phyloP scores from a whole-genome alignment of 768 basidiomycete genomes.

The Tricholoma saponaceum region DNA sequence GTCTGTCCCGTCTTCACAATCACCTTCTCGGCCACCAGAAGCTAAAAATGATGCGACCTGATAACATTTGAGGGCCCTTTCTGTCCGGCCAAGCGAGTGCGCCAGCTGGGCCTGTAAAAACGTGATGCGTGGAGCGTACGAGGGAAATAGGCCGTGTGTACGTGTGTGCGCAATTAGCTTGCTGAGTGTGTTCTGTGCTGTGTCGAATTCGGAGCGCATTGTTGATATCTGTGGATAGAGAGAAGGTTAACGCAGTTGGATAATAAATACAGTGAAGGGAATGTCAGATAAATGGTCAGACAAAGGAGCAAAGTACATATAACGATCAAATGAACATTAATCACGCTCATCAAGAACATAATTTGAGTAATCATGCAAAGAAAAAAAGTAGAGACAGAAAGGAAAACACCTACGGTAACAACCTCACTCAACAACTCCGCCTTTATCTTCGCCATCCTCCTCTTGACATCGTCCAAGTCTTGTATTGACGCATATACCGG shows the following conservation, averaged over 20 bases:
- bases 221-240: conserved; percentile 51
- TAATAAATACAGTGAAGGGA: not conserved
- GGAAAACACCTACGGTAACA: conserved; percentile 43
- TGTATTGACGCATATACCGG: conserved; percentile 49
- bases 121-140: conserved; percentile 59
- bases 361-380: not conserved
- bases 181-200: conserved; percentile 50
- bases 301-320: not conserved
- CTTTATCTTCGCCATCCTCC: conserved; percentile 54
- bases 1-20: conserved; percentile 18
- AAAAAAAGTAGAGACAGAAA: not conserved
- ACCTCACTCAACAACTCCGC: conserved; percentile 73
- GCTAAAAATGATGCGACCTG: conserved; percentile 53
- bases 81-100: conserved; percentile 53
- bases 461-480: conserved; percentile 47
- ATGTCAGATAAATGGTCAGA: not conserved
- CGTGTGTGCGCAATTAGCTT: conserved; percentile 60
- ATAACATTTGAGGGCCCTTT: conserved; percentile 60
- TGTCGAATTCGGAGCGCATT: conserved; percentile 64
- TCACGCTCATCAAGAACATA: not conserved
- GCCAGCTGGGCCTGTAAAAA: conserved; percentile 72
- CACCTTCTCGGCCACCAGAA: not conserved
- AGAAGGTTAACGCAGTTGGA: no score
- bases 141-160: conserved; percentile 48
- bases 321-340: not conserved